Evolutionary conservation across 176 grass and related monocot species (phyloP), one percentile per base, ranked within the genome.

Genomic region (Cocos nucifera): DNA sequence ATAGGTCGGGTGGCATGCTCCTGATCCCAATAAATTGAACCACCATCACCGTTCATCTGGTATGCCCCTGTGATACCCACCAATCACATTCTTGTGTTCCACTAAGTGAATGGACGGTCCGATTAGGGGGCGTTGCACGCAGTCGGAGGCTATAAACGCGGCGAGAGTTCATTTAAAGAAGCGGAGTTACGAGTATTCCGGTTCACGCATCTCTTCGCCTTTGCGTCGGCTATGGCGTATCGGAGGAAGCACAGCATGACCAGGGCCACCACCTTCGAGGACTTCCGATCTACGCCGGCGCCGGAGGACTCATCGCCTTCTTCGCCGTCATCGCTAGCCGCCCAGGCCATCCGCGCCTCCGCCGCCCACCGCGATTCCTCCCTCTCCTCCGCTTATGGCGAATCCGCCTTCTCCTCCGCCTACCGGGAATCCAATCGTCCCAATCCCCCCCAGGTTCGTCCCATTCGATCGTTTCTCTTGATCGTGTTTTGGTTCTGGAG

Each of bases 281-380:
- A 78, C 3, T 39, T 57, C 29, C 58, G 56, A 6, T 57, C n/a
- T 3, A 3, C 66, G 44, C 50, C 24, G 50, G 52, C 67, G 53
- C 57, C 39, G 26, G 62, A 56, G 53, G 50, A 49, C 28, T 3
- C 66, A 1, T 58, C 28, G 4, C 28, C 4, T 5, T 30, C 28
- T 0, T 6, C 76, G 26, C 56, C 76, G 21, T 62, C 67, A 4
- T 70, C 71, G 26, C 51, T 80, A 1, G 78, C 78, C 19, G 64
- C 78, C 22, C 72, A 81, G 78, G 78, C 78, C 26, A 81, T 81
- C 10, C 78, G 78, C 10, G 58, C 78, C 35, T 75, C 78, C 15
- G 71, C 78, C 25, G 59, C 67, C 64, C 78, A 75, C 64, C 64
- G 78, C 56, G 71, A 81, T 24, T 74, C 78, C 12, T 81, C 78